Evolutionary conservation across 495 filamentous ascomycete genomes (phyloP).

Genomic region (Clavariopsis aquatica): DNA sequence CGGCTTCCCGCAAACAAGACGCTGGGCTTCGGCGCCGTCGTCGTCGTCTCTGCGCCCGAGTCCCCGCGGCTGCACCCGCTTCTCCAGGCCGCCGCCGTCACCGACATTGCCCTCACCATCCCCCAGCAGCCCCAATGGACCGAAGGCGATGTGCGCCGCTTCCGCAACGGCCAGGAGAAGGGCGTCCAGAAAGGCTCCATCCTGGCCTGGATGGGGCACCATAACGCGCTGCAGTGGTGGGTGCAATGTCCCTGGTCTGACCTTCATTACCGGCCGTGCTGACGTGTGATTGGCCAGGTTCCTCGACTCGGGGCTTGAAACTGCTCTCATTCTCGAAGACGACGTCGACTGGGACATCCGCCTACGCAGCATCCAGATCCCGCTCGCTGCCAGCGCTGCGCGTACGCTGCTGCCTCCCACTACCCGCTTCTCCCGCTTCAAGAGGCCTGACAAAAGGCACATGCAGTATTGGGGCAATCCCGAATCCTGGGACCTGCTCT

Average conservation of each 20-base stretch:
- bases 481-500: conserved; percentile 48
- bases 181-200: conserved; percentile 37
- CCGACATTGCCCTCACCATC: conserved; percentile 44
- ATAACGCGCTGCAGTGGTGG: conserved; percentile 43
- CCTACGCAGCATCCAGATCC: conserved; percentile 43
- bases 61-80: conserved; percentile 40
- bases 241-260: neutral
- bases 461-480: conserved; percentile 43
- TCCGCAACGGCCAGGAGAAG: conserved; percentile 35
- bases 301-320: conserved; percentile 48
- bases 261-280: neutral
- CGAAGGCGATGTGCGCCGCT: conserved; percentile 36
- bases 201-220: conserved; percentile 44
- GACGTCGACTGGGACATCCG: conserved; percentile 53
- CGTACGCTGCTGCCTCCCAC: conserved; percentile 33
- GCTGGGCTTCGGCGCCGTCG: conserved; percentile 41
- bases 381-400: conserved; percentile 39
- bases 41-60: conserved; percentile 39
- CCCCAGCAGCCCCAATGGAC: conserved; percentile 44
- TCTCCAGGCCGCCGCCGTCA: conserved; percentile 43
- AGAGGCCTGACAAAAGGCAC: conserved; percentile 18
- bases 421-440: conserved; percentile 6
- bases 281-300: conserved; percentile 37
- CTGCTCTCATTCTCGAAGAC: conserved; percentile 52
- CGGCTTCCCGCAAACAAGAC: conserved; percentile 29